Base-by-base conservation (phyloP, 2,329 filamentous ascomycete genomes). In the Leptodontidium sp. region DNA sequence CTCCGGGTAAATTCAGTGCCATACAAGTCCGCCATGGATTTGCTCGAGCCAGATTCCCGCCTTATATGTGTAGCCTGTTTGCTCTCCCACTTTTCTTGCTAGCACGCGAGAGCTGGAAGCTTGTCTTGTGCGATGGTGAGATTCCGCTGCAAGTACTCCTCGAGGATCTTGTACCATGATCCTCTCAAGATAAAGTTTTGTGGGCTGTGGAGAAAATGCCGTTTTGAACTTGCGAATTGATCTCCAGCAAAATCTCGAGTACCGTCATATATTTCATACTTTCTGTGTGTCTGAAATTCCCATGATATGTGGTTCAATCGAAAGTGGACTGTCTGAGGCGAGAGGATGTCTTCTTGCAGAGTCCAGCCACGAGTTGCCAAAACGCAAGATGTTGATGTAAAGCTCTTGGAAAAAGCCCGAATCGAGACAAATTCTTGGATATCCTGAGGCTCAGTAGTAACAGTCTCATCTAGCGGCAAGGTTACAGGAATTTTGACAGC, bases 111-210 rank as follows among this genome's bases (percentile, higher is more conserved):
- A 24, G 47, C 47, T 50, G 47, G 47, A 24, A 50, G 11, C 47
- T 50, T 50, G 47, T 50, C 47, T 50, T 50, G 47, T 50, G 47
- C 17, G 17, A n/a, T 21, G 17, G 47, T 50, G 47, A 50, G 47
- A 50, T 50, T 15, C 5, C 47, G 47, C 47, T n/a, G 21, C 47
- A 50, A 21, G 21, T 50, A 50, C 4, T 7, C 21, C 21, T n/a
- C 47, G 15, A 50, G 17, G 7, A 50, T n/a, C 7, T 21, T 50
- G 21, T 50, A 50, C 47, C 47, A 50, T 50, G 17, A 7, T 50
- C 47, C 21, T 2, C 21, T 50, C 47, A 50, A 24, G 5, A 50
- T 15, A 21, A 21, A 17, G 47, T 24, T 50, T 21, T 24, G 17
- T 9, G 17, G 47, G 11, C 47, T 50, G 17, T 11, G 47, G 5